phyloP scores from a whole-genome alignment of 805 yeast genomes.

The Candida schatavii region DNA sequence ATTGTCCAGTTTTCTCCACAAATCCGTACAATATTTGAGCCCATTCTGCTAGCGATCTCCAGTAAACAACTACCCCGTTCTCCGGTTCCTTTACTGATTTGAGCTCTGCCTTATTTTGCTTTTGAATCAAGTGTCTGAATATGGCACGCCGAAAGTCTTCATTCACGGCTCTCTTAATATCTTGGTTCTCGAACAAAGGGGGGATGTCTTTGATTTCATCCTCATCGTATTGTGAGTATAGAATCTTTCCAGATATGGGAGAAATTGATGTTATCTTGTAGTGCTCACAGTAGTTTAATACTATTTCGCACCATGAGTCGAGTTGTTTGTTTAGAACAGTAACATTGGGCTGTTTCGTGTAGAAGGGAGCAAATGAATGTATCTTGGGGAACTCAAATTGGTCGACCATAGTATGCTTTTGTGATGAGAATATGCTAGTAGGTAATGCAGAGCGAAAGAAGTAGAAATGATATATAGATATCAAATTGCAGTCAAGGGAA shows the following conservation, averaged over 20 bases:
- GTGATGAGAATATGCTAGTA: too few relatives aligned
- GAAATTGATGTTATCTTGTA: conserved; percentile 39
- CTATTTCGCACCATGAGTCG: conserved; percentile 69
- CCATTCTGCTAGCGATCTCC: conserved; percentile 56
- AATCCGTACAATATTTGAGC: conserved; percentile 29
- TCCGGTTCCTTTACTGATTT: conserved; percentile 48
- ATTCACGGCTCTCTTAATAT: conserved; percentile 52
- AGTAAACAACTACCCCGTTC: conserved; percentile 63
- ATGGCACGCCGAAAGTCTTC: conserved; percentile 56
- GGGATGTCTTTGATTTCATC: conserved; percentile 19
- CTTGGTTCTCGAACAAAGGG: conserved; percentile 48
- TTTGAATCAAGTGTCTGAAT: conserved; percentile 52
- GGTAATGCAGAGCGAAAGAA: too few relatives aligned
- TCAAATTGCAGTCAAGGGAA: too few relatives aligned
- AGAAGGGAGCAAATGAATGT: conserved; percentile 80
- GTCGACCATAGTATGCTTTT: conserved; percentile 7
- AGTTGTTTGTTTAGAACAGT: conserved; percentile 76
- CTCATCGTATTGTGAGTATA: conserved; percentile 21
- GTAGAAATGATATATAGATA: too few relatives aligned
- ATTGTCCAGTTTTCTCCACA: conserved; percentile 72
- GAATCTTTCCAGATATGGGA: conserved; percentile 24
- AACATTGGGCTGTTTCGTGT: conserved; percentile 83
- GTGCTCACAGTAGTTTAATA: conserved; percentile 58
- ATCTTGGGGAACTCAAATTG: conserved; percentile 40
- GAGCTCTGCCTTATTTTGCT: conserved; percentile 55